phyloP scores from a whole-genome alignment of 2,329 filamentous ascomycete species.

The Davidsoniella virescens region DNA sequence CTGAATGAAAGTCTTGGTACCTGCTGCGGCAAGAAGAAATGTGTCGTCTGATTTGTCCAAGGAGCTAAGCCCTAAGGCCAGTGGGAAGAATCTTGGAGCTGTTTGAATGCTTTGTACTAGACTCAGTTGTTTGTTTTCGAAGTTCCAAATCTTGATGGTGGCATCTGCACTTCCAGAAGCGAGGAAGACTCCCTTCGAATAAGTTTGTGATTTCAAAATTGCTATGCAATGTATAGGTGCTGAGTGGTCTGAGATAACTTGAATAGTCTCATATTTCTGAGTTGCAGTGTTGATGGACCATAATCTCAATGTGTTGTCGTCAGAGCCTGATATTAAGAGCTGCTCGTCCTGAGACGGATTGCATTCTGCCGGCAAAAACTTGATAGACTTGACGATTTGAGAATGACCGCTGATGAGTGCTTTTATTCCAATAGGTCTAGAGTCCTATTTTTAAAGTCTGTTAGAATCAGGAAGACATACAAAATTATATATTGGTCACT shows the following conservation, averaged over 20 bases:
- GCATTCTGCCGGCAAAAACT: conserved; percentile 44
- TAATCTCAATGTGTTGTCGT: conserved; percentile 60
- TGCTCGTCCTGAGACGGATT: conserved; percentile 24
- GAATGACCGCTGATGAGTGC: conserved; percentile 58
- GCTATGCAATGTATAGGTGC: conserved; percentile 58
- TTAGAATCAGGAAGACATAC: conserved; percentile 5
- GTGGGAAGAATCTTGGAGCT: conserved; percentile 64
- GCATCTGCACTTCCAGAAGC: conserved; percentile 72
- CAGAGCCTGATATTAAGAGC: conserved; percentile 57
- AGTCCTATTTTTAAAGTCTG: conserved; percentile 19
- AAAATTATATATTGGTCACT: background rate
- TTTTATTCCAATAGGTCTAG: conserved; percentile 39
- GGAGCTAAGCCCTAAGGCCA: conserved; percentile 53
- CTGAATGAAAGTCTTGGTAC: conserved; percentile 69
- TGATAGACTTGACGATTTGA: conserved; percentile 67
- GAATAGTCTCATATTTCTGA: conserved; percentile 25
- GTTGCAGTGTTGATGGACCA: conserved; percentile 32
- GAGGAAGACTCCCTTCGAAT: conserved; percentile 31
- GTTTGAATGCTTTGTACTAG: conserved; percentile 56
- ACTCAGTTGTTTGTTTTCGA: conserved; percentile 32
- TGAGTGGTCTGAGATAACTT: conserved; percentile 46
- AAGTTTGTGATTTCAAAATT: conserved; percentile 21
- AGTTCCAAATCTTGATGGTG: conserved; percentile 52
- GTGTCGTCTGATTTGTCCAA: conserved; percentile 36
- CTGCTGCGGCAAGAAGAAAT: conserved; percentile 64